A percentile compares a stretch with the other conserved stretches of the same genome.
Evolutionary conservation across 768 basidiomycete genomes (phyloP).

Genomic region (Rhodosporidiobolus sp.): DNA sequence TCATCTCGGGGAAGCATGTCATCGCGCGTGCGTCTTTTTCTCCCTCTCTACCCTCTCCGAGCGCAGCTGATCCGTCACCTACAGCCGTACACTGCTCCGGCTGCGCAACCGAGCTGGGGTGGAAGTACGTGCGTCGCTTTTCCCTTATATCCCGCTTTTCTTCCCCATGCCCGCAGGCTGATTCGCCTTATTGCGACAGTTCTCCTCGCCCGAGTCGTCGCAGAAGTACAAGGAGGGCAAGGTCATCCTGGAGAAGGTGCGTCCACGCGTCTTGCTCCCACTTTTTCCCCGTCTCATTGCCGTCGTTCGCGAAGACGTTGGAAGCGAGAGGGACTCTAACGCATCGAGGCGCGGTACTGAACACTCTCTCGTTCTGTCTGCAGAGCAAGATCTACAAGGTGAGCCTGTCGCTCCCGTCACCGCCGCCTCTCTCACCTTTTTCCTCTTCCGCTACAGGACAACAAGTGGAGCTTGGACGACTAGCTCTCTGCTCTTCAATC

Average conservation of each 20-base stretch:
- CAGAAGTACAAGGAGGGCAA: slow-evolving; percentile 36
- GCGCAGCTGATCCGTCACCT: rapidly evolving
- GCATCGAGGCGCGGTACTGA: too few species aligned
- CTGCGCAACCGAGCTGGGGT: slow-evolving; percentile 25
- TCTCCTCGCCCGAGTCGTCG: slow-evolving; percentile 20
- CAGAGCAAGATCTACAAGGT: slow-evolving; percentile 36
- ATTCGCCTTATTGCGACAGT: neutral
- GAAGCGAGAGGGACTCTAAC: too few species aligned
- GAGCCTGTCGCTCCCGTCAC: too few species aligned
- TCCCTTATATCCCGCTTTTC: neutral
- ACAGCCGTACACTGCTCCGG: slow-evolving; percentile 14
- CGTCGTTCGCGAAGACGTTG: neutral
- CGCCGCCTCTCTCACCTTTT: too few species aligned
- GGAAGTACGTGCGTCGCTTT: slow-evolving; percentile 21
- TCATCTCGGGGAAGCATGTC: slow-evolving; percentile 21
- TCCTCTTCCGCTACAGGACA: slow-evolving; percentile 4
- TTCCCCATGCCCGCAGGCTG: too few species aligned
- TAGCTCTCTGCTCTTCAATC: too few species aligned
- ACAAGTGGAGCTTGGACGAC: slow-evolving; percentile 18
- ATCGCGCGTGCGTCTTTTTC: slow-evolving; percentile 18
- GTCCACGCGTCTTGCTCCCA: neutral
- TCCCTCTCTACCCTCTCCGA: neutral
- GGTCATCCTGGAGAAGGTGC: slow-evolving; percentile 28
- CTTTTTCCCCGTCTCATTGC: neutral
- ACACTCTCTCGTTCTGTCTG: neutral